A percentile compares a stretch with the other conserved stretches of the same genome.
These are phyloP conservation scores for Candida awuae DNA, from an alignment of 805 yeast species.

Conservation along the genomic window DNA sequence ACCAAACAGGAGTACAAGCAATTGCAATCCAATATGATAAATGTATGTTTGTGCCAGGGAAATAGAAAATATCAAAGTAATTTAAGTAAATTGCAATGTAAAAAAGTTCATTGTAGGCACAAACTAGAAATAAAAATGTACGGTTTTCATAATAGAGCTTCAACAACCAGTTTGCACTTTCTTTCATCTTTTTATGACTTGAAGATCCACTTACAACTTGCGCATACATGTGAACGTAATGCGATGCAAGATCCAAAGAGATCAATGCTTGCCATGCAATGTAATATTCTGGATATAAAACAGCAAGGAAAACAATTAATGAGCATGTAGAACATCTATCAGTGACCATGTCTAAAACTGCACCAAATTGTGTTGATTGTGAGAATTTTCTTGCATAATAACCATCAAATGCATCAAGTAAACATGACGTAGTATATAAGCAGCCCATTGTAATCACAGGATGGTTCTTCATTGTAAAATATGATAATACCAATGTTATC, in stretches of 20 bases:
- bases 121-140: conserved; percentile 73
- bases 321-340: conserved; percentile 96
- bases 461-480: conserved; percentile 73
- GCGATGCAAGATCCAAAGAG: conserved; percentile 83
- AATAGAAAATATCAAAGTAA: conserved; percentile 44
- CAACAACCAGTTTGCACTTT: conserved; percentile 62
- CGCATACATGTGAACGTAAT: conserved; percentile 98
- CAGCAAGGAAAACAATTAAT: conserved; percentile 78
- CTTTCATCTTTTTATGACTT: conserved; percentile 77
- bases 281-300: conserved; percentile 64
- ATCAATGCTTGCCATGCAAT: conserved; percentile 75
- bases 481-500: conserved; percentile 69
- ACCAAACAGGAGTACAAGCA: conserved; percentile 75
- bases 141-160: conserved; percentile 83
- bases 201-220: conserved; percentile 70
- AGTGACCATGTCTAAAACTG: conserved; percentile 97
- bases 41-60: conserved; percentile 32
- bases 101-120: conserved; percentile 90
- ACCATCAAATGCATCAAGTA: conserved; percentile 94
- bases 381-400: conserved; percentile 83
- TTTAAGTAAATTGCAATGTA: conserved; percentile 82
- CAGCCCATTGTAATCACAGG: conserved; percentile 67
- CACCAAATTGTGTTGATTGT: conserved; percentile 91
- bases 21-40: conserved; percentile 33
- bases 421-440: conserved; percentile 79